Evolutionary conservation across 1,284 basidiomycete genomes (phyloP), one percentile per base, ranked within the genome.

Genomic region (Xerocomus amazonicus): DNA sequence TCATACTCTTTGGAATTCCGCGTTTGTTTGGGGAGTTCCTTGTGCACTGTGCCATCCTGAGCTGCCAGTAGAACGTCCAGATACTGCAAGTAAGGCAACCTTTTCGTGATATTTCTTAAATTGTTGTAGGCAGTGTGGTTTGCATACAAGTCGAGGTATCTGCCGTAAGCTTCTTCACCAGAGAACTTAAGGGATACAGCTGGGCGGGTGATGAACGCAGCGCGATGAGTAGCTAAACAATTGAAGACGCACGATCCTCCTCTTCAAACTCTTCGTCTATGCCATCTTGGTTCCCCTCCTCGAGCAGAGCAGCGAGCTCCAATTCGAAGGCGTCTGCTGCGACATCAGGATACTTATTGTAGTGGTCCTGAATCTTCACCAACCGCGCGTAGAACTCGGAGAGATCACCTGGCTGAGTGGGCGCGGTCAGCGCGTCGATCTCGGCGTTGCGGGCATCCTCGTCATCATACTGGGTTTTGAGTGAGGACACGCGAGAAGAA

Each of bases 371-470:
- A 69, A 99, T 84, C 78, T 89, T 91, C 65, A 83, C 86, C 73
- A 99, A 85, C 68, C 96, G 86, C 63, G 83, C 75, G 74, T 99
- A 99, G 76, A 99, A 99, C 68, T 95, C 91, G 42, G 84, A 83
- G 43, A 97, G 76, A 68, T 97, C 91, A 63, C 84, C 83, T 44
- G 77, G 79, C 59, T 78, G 79, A 46, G 50, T 69, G 49, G 70
- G 78, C 58, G 71, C 81, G 48, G 79, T 83, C 8, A 91, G 68
- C n/a, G 74, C 58, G 39, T 83, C 77, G 41, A 85, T 72, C 61
- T 89, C 87, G 29, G 71, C 67, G 50, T 80, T 82, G 56, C 83
- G 73, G 10, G 77, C 75, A 33, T 85, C 79, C 56, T 84, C 76
- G 65, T 95, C 90, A 52, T 84, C 77, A 62, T 95, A 94, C 36